Conservation (phyloP, 2,329 filamentous ascomycete genomes). For the Westerdykella ornata region DNA sequence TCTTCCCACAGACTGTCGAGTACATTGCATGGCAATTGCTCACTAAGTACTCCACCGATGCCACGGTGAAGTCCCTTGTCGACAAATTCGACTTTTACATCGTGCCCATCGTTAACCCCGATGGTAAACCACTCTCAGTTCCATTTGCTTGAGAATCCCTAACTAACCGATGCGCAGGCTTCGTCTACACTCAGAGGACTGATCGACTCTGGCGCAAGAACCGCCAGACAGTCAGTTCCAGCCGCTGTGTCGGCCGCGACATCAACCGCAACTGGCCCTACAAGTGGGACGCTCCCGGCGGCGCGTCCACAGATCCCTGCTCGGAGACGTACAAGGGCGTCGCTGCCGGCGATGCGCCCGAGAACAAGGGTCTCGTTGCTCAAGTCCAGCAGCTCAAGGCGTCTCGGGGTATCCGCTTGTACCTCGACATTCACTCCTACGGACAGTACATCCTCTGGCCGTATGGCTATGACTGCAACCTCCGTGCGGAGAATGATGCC, state of each 20-base stretch:
- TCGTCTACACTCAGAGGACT: slow-evolving; percentile 35
- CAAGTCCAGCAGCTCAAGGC: slow-evolving; percentile 38
- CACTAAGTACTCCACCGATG: slow-evolving; percentile 29
- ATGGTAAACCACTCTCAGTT: slow-evolving; percentile 9
- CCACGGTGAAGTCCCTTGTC: slow-evolving; percentile 28
- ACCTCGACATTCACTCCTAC: slow-evolving; percentile 59
- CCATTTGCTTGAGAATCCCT: too few relatives aligned
- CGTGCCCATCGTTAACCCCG: slow-evolving; percentile 17
- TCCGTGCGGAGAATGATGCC: slow-evolving; percentile 42
- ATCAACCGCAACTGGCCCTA: slow-evolving; percentile 39
- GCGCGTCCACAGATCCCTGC: slow-evolving; percentile 35
- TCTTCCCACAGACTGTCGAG: slow-evolving; percentile 11
- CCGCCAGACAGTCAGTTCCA: slow-evolving; percentile 28
- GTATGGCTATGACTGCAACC: slow-evolving; percentile 54
- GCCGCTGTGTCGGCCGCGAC: slow-evolving; percentile 32
- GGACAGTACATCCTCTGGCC: slow-evolving; percentile 25
- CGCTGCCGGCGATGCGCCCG: slow-evolving; percentile 28
- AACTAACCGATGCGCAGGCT: slow-evolving; percentile 21
- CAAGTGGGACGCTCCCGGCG: slow-evolving; percentile 31
- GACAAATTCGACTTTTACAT: slow-evolving; percentile 36
- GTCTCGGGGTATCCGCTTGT: slow-evolving; percentile 50
- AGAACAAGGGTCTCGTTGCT: slow-evolving; percentile 38
- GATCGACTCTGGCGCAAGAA: slow-evolving; percentile 39
- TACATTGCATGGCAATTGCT: slow-evolving; percentile 33
- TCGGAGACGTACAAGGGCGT: slow-evolving; percentile 34